A percentile compares a stretch with the other conserved stretches of the same genome.
Evolutionary conservation across 208 protist species (phyloP).

Genomic region (Acanthamoeba quina): DNA sequence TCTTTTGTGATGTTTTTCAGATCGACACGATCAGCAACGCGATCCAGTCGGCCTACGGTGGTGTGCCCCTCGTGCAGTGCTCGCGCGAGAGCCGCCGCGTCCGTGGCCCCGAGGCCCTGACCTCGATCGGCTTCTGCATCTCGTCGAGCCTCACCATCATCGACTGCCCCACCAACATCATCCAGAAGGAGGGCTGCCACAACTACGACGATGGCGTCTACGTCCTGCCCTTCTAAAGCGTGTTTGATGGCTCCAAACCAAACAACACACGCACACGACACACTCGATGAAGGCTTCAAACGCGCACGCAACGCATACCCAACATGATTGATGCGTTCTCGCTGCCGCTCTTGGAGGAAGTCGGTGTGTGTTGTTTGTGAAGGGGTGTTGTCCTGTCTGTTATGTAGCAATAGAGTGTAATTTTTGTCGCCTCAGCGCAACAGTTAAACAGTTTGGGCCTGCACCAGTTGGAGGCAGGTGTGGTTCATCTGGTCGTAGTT

Average conservation of each 20-base stretch:
- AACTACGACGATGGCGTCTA: background rate
- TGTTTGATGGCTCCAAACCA: too few species aligned
- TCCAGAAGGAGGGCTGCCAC: constrained; percentile 34
- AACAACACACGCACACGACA: too few species aligned
- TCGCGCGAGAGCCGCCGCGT: background rate
- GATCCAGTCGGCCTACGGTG: constrained; percentile 42
- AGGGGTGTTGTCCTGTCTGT: too few species aligned
- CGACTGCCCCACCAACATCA: constrained; percentile 63
- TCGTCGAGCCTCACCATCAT: background rate
- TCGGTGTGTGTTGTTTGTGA: too few species aligned
- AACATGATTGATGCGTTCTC: too few species aligned
- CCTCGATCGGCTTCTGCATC: constrained; percentile 28
- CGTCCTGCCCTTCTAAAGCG: constrained; percentile 10
- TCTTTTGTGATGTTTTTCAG: background rate
- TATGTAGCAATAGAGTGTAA: too few species aligned
- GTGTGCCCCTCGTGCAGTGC: constrained; percentile 53
- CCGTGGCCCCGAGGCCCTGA: background rate
- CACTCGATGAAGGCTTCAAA: too few species aligned
- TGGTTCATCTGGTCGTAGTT: background rate
- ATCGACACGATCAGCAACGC: constrained; percentile 18
- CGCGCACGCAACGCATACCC: too few species aligned
- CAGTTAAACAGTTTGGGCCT: too few species aligned
- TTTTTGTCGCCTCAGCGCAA: too few species aligned
- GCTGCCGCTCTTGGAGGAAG: too few species aligned
- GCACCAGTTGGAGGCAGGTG: background rate